Conservation (phyloP, 2,329 filamentous ascomycete species). For the Dactylonectria estremocensis region DNA sequence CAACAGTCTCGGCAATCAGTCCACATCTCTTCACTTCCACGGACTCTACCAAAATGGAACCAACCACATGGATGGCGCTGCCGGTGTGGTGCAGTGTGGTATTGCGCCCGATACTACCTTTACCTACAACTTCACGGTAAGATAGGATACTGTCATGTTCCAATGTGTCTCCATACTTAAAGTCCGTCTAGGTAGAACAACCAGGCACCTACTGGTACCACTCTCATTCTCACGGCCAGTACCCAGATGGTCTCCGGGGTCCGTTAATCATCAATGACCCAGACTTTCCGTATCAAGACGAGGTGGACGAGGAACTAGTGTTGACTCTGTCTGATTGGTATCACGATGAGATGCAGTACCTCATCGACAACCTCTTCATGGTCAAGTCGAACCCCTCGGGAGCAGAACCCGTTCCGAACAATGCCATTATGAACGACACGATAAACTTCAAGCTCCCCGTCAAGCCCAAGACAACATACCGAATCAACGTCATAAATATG, state of each 20-base stretch:
- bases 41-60: constrained; percentile 79
- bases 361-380: constrained; percentile 69
- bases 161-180: constrained; percentile 5
- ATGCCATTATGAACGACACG: constrained; percentile 80
- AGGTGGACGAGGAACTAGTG: constrained; percentile 76
- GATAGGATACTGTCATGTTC: constrained; percentile 13
- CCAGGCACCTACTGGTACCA: constrained; percentile 87
- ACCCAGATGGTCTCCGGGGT: constrained; percentile 78
- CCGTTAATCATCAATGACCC: constrained; percentile 77
- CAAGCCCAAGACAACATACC: constrained; percentile 78
- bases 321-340: constrained; percentile 81
- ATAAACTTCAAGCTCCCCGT: constrained; percentile 72
- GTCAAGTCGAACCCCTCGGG: constrained; percentile 69
- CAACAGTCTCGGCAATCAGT: constrained; percentile 74
- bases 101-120: constrained; percentile 76
- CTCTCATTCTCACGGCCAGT: constrained; percentile 77
- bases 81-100: constrained; percentile 76
- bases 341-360: constrained; percentile 68
- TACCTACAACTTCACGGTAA: constrained; percentile 79
- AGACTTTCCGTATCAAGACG: constrained; percentile 67
- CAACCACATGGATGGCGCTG: constrained; percentile 80
- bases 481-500: constrained; percentile 81
- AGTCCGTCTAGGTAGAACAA: constrained; percentile 67
- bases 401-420: constrained; percentile 77
- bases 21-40: constrained; percentile 78